Base-by-base conservation (phyloP, 2,329 filamentous ascomycete species). In the Xylariaceae sp. region DNA sequence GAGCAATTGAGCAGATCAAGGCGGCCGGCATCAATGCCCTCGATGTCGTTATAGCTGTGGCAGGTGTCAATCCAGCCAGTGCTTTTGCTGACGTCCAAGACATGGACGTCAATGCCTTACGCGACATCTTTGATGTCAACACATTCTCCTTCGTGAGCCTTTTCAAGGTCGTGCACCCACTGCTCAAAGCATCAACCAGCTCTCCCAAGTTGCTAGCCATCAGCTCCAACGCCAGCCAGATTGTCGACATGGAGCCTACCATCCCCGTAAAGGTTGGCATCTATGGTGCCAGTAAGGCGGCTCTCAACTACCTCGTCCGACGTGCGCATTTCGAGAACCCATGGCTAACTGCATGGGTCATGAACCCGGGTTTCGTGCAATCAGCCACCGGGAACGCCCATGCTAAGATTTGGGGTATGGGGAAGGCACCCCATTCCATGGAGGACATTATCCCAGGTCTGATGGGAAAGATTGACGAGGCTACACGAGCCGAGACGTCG, bases 251-350 rank as follows among this genome's bases (percentile, higher is more conserved):
- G 21, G 48, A 57, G 20, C 23, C 37, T 16, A 52, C 32, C 26
- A 42, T 46, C 2, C 54, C 54, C 20, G 37, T 49, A n/a, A 44
- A 20, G 44, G 20, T 49, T 41, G 54, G 49, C 21, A 32, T 20
- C 29, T 57, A 57, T 29, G 54, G 54, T 21, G 49, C 54, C 16
- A 52, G 49, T 44, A 52, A 57, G 32, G 44, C 45, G 9, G 49
- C 49, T 6, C 19, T 57, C 41, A 57, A 57, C 54, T 57, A 49
- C n/a, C 26, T 52, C 40, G 49, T 52, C n/a, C 49, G 49, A 2
- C 49, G 54, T 19, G 40, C 49, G 2, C 45, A 52, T 37, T n/a
- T 16, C 40, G 54, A 57, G 54, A 52, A 52, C 21, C 19, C 21
- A 9, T 57, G 54, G 54, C 49, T 57, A 19, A 32, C 29, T 26